Evolutionary conservation across 108 stramenopile genomes (phyloP).

Genomic region (Craspedostauros australis): DNA sequence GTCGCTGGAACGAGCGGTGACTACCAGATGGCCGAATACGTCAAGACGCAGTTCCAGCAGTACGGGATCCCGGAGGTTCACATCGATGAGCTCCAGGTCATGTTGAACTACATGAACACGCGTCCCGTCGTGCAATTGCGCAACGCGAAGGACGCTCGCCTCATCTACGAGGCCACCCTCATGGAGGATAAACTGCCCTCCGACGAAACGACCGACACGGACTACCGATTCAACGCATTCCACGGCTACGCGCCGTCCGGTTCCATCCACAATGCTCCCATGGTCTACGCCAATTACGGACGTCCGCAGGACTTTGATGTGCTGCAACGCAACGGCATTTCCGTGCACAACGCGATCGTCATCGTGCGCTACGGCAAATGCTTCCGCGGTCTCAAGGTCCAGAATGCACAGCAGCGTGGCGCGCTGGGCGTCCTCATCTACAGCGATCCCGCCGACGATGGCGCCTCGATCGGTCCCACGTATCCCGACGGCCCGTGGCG

Average conservation of each 20-base stretch:
- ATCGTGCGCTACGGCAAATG: constrained; percentile 59
- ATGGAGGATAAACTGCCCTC: constrained; percentile 30
- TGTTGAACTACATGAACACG: constrained; percentile 41
- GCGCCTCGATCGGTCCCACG: constrained; percentile 22
- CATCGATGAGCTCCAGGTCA: constrained; percentile 33
- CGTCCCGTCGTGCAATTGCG: constrained; percentile 10
- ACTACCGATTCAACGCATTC: constrained; percentile 53
- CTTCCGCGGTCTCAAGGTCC: constrained; percentile 67
- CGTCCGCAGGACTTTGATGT: constrained; percentile 56
- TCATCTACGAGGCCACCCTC: constrained; percentile 36
- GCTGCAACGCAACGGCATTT: constrained; percentile 33
- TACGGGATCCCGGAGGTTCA: constrained; percentile 30
- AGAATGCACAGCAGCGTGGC: constrained; percentile 51
- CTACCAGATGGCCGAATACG: constrained; percentile 47
- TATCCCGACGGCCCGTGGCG: constrained; percentile 68
- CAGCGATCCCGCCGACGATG: constrained; percentile 57
- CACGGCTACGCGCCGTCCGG: constrained; percentile 58
- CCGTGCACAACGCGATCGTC: constrained; percentile 43
- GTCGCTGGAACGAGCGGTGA: constrained; percentile 61
- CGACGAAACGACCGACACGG: constrained; percentile 52
- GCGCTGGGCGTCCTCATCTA: constrained; percentile 52
- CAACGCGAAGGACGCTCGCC: not conserved
- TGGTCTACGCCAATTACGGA: constrained; percentile 69
- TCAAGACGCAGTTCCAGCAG: constrained; percentile 19
- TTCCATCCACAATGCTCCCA: constrained; percentile 12